Evolutionary conservation across 1,284 basidiomycete genomes (phyloP), one percentile per base, ranked within the genome.

Genomic region (Earliella scabrosa): DNA sequence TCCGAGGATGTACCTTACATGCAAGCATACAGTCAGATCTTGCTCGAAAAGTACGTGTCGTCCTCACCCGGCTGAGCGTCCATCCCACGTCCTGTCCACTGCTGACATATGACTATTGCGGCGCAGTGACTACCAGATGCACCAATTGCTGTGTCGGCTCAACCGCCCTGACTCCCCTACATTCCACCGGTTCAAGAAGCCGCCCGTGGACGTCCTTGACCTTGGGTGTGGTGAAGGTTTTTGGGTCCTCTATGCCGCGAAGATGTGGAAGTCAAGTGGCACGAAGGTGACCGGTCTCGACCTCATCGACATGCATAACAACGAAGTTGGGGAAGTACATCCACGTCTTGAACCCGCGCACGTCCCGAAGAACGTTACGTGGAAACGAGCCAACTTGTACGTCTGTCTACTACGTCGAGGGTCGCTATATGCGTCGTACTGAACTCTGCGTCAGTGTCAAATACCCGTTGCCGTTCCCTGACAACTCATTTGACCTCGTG

Each of bases 161-260:
- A 81, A 77, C 48, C 68, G 75, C 2, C 75, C 71, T 8, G 74
- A 76, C 9, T 77, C 76, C 0, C 88, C 87, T 0, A 81, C 80
- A 4, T 90, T 91, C 63, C 76, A 82, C 52, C 72, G 82, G 59
- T 85, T 81, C 60, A 75, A 76, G 39, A 75, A 73, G 24, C 76
- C 77, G 1, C 88, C 88, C 1, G 61, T 68, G 1, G 71, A 73
- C n/a, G 82, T 87, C 26, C 77, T 92, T 10, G 89, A 91, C 64
- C 72, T 92, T 16, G 89, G 89, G 6, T 90, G 88, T 70, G 89
- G 89, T 4, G 66, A 79, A 50, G 88, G 88, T 1, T 65, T 78
- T 39, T 92, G 89, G 89, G 75, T 83, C 2, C 60, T 82, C 0
- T 75, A 83, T 40, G 84, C 88, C 3, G 81, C 87, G 8, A 73